Evolutionary conservation across 257 asterid genomes (phyloP).

Genomic region (Penstemon davidsonii): DNA sequence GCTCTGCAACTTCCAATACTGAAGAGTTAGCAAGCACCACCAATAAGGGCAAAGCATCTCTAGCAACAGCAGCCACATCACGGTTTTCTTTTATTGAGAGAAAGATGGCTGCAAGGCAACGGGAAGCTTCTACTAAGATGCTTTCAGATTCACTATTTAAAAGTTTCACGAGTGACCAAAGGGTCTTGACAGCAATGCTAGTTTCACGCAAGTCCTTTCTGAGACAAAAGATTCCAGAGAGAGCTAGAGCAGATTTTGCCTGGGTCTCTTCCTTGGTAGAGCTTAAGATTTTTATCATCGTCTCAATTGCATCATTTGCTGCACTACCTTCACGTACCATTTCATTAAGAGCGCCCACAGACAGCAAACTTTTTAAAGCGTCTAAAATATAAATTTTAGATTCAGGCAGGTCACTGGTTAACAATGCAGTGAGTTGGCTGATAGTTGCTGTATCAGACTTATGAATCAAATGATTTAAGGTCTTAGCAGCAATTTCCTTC

Average conservation of each 20-base stretch:
- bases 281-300: conserved; percentile 80
- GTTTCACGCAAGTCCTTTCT: conserved; percentile 95
- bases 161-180: conserved; percentile 64
- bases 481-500: conserved; percentile 95
- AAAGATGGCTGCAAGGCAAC: conserved; percentile 87
- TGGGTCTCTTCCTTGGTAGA: conserved; percentile 89
- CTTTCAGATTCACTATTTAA: conserved; percentile 67
- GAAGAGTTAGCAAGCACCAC: conserved; percentile 76
- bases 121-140: conserved; percentile 68
- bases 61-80: conserved; percentile 79
- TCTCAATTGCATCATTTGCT: conserved; percentile 94
- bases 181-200: conserved; percentile 63
- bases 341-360: conserved; percentile 79
- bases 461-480: conserved; percentile 96
- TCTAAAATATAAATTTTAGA: conserved; percentile 90
- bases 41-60: conserved; percentile 74
- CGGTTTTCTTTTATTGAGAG: conserved; percentile 85
- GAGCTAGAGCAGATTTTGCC: conserved; percentile 84
- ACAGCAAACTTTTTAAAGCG: conserved; percentile 87
- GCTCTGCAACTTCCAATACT: conserved; percentile 80
- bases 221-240: conserved; percentile 78
- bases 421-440: conserved; percentile 94
- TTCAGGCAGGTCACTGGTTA: conserved; percentile 92
- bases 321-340: conserved; percentile 97
- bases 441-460: conserved; percentile 97